Conservation (phyloP, 2,329 filamentous ascomycete species). For the Alternaria incomplexa region DNA sequence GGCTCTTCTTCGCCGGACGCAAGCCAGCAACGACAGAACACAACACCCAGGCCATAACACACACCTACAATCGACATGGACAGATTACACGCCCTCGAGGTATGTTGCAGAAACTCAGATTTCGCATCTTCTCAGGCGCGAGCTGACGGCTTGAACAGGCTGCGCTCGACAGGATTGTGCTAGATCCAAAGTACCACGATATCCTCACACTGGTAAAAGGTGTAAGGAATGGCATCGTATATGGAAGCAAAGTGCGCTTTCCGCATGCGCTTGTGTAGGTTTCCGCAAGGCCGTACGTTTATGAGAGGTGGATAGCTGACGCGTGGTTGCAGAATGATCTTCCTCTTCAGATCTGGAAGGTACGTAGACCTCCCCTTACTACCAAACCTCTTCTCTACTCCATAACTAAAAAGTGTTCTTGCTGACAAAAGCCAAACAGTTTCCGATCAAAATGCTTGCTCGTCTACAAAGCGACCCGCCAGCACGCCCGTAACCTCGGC, state of each 20-base stretch:
- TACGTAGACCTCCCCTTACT: slow-evolving; percentile 54
- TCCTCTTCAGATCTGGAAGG: slow-evolving; percentile 92
- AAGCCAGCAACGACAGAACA: slow-evolving; percentile 7
- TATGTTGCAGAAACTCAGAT: slow-evolving; percentile 4
- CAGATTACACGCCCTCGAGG: slow-evolving; percentile 42
- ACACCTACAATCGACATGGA: slow-evolving; percentile 32
- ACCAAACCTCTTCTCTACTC: neutral
- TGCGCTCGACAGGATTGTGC: slow-evolving; percentile 74
- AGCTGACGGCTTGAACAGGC: slow-evolving; percentile 55
- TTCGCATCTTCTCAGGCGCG: neutral
- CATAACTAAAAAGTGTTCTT: neutral
- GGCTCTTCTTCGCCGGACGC: slow-evolving; percentile 20
- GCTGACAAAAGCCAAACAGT: slow-evolving; percentile 39
- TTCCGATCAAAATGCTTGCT: slow-evolving; percentile 78
- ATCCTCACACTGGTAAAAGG: slow-evolving; percentile 86
- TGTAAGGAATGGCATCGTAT: slow-evolving; percentile 94
- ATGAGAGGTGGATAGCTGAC: neutral
- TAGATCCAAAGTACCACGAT: slow-evolving; percentile 86
- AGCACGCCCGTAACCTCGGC: slow-evolving; percentile 90
- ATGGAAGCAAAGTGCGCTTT: slow-evolving; percentile 96
- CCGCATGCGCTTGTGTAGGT: slow-evolving; percentile 88
- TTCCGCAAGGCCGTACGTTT: neutral
- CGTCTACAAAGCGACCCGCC: slow-evolving; percentile 83
- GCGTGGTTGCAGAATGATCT: slow-evolving; percentile 75
- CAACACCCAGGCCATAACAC: neutral